Evolutionary conservation across 768 basidiomycete genomes (phyloP), one percentile per base, ranked within the genome.

Genomic region (Auriscalpium vulgare): DNA sequence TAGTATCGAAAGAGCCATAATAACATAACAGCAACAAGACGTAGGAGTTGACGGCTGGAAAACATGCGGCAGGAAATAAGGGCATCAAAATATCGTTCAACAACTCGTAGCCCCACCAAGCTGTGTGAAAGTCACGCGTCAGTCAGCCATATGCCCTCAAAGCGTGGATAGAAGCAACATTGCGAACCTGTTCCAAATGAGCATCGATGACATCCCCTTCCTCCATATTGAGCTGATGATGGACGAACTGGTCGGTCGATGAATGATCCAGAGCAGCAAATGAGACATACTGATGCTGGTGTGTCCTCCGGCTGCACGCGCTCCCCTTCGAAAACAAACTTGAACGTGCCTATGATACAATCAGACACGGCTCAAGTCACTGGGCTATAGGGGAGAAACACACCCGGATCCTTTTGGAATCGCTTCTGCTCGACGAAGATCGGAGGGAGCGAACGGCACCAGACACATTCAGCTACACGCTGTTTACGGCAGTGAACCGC

Each of bases 121-220:
- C 29, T 29, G 29, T 29, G 29, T 2, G 29, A 29, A 4, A 29
- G 29, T 7, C 29, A 7, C 29, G 29, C 29, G 23, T 29, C 29
- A 21, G 29, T 29, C 29, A 29, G 29, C 21, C 21, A 29, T 29
- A 29, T 7, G 4, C 29, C n/a, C 29, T 29, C 29, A 29, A 5
- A 5, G 29, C 29, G 29, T 29, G 29, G 29, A 29, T 29, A 29
- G 29, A n/a, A 7, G 29, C 29, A 29, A 29, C 29, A 5, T 29
- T 13, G 50, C 59, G 17, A 55, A 47, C 59, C 57, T 60, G 59
- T 11, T 60, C 53, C 47, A 60, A 17, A 50, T 38, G 59, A 38
- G 59, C 59, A 45, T 60, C 59, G 19, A 60, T 60, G 34, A 59
- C 37, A 47, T 58, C 59, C 14, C 59, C 57, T 16, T 60, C 59